Evolutionary conservation across 805 yeast species (phyloP).

Genomic region (Tetrapisispora phaffii): DNA sequence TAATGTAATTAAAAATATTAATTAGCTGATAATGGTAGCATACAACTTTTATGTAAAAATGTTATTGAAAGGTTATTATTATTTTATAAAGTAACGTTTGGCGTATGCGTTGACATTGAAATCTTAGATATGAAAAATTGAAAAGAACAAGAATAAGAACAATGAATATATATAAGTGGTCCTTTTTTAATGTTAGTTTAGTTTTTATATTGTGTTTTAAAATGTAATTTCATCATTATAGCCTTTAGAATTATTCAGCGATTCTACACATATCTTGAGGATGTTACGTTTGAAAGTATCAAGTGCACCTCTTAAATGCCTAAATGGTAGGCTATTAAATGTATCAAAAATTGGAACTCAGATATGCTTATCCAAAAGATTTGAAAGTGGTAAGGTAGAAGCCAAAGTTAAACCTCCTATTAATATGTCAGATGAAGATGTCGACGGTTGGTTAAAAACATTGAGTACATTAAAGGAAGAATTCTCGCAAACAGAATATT

Average conservation of each 20-base stretch:
- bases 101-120: not conserved
- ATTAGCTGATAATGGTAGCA: not conserved
- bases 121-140: not conserved
- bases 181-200: too few relatives aligned
- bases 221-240: too few relatives aligned
- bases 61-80: too few relatives aligned
- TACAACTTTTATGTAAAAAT: too few relatives aligned
- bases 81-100: not conserved
- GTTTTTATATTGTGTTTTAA: too few relatives aligned
- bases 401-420: not conserved
- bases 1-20: too few relatives aligned
- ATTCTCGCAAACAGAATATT: constrained; percentile 30
- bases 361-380: not conserved
- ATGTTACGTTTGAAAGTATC: not conserved
- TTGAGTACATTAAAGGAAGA: constrained; percentile 32
- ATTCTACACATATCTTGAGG: not conserved
- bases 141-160: too few relatives aligned
- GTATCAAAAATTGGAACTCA: not conserved
- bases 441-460: constrained; percentile 35
- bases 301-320: not conserved
- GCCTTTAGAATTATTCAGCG: not conserved
- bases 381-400: not conserved
- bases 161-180: too few relatives aligned
- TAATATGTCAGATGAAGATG: constrained; percentile 24
- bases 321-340: not conserved